Evolutionary conservation across 257 asterid species (phyloP).

Genomic region (Jasminum sambac): DNA sequence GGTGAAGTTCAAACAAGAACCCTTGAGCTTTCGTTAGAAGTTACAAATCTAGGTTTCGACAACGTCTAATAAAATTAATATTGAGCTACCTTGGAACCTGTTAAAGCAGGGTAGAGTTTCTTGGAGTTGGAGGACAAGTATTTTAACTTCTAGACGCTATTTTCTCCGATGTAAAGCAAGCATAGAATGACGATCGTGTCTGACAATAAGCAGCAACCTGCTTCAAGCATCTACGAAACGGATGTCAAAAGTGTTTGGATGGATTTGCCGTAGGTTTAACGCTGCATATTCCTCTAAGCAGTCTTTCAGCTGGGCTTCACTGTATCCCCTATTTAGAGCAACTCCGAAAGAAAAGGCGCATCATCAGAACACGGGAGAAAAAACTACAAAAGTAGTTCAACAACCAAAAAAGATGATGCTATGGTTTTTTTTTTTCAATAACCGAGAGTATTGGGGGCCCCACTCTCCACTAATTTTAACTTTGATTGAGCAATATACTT

Average conservation of each 20-base stretch:
- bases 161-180: slow-evolving; percentile 13
- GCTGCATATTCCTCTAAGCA: slow-evolving; percentile 98
- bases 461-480: too few species aligned
- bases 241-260: slow-evolving; percentile 90
- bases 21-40: background rate
- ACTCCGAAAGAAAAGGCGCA: background rate
- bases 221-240: slow-evolving; percentile 72
- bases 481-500: background rate
- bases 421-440: too few species aligned
- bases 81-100: background rate
- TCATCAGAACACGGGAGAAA: background rate
- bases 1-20: background rate
- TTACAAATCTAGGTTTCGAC: background rate
- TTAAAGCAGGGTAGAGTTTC: background rate
- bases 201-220: background rate
- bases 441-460: too few species aligned
- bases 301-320: slow-evolving; percentile 92
- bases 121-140: background rate
- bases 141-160: background rate
- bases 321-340: slow-evolving; percentile 84
- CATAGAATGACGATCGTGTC: background rate
- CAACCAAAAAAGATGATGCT: background rate
- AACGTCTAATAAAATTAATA: background rate
- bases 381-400: background rate
- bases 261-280: slow-evolving; percentile 96